Evolutionary conservation across 805 yeast species (phyloP).

Genomic region (Hanseniaspora lindneri): DNA sequence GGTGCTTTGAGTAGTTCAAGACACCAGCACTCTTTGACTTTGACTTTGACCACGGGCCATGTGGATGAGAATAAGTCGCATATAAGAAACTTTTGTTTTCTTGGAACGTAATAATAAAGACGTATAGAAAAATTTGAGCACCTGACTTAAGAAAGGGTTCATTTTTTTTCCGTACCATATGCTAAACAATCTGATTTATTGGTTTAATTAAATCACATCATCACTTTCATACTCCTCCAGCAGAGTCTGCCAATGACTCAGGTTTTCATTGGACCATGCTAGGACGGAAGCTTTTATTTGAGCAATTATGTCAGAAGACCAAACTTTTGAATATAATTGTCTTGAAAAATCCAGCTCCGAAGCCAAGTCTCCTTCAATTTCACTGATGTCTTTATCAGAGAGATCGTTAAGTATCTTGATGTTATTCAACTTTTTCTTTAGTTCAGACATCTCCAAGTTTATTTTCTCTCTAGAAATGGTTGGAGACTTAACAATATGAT

Average conservation of each 20-base stretch:
- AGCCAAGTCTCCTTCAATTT: not conserved
- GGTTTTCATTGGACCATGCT: slow-evolving; percentile 9
- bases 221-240: not conserved
- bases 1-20: too few species aligned
- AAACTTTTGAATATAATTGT: slow-evolving; percentile 1
- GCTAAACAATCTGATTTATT: too few species aligned
- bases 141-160: too few species aligned
- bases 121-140: too few species aligned
- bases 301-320: slow-evolving; percentile 1
- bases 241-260: slow-evolving; percentile 4
- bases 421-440: slow-evolving; percentile 2
- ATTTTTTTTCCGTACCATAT: too few species aligned
- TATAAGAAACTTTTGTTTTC: too few species aligned
- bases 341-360: not conserved
- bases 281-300: not conserved
- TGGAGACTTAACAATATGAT: slow-evolving; percentile 19
- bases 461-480: slow-evolving; percentile 13
- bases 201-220: too few species aligned
- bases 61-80: too few species aligned
- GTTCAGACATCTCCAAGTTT: not conserved
- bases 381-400: not conserved
- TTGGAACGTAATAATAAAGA: too few species aligned
- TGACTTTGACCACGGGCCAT: too few species aligned
- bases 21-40: too few species aligned
- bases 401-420: not conserved